These are phyloP conservation scores for Macaranga tanarius DNA, from an alignment of 441 rosid genomes.

Conservation along the genomic window DNA sequence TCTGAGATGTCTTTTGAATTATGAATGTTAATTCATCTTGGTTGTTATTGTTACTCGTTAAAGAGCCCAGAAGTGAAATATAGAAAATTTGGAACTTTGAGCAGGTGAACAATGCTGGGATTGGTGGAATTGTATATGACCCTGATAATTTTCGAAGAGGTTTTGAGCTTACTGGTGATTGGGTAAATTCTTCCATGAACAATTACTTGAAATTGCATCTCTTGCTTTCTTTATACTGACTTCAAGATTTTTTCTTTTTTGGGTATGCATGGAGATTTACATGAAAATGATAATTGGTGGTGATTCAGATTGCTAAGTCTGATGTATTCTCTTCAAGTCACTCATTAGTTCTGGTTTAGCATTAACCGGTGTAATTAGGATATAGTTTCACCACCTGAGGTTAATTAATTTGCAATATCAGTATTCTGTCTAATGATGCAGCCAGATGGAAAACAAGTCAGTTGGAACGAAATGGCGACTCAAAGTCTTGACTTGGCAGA, in stretches of 20 bases:
- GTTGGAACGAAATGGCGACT: background rate
- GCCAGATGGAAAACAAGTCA: background rate
- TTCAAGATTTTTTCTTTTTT: background rate
- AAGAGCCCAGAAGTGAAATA: background rate
- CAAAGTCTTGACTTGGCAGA: constrained; percentile 11
- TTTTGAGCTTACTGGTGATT: constrained; percentile 20
- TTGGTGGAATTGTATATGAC: constrained; percentile 10
- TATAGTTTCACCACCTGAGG: too few relatives aligned
- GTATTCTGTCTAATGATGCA: too few relatives aligned
- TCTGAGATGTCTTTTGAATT: too few relatives aligned
- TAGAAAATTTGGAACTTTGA: too few relatives aligned
- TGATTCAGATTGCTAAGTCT: too few relatives aligned
- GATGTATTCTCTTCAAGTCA: too few relatives aligned
- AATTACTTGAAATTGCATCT: too few relatives aligned
- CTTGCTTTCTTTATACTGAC: background rate
- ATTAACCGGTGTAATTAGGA: too few relatives aligned
- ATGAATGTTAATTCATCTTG: too few relatives aligned
- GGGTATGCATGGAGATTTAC: too few relatives aligned
- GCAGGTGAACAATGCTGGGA: constrained; percentile 53
- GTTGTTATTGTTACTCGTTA: constrained; percentile 1
- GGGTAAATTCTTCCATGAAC: constrained; percentile 16
- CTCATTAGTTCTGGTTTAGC: background rate
- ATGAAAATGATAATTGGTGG: background rate
- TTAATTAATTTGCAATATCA: background rate
- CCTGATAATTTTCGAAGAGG: constrained; percentile 18